Base-by-base conservation (phyloP, 306 rosid species). In the Cucurbita moschata region DNA sequence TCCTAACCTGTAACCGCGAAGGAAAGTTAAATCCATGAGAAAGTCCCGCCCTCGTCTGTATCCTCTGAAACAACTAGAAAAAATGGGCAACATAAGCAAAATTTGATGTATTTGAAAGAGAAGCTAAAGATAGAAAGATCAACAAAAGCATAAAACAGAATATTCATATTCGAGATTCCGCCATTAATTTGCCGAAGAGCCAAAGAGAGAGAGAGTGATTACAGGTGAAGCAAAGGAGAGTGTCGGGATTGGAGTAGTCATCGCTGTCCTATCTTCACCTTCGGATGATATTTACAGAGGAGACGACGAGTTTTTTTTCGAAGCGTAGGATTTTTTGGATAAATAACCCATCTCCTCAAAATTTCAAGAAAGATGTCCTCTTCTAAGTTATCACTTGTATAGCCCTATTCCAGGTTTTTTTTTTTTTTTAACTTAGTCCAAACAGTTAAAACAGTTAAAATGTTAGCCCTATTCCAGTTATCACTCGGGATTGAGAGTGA, bases 1-100 rank as follows among this genome's bases (percentile, higher is more conserved):
- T 72, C 56, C 16, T 71, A 37, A 89, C 96, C 88, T 84, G 84
- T 3, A 91, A 74, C 75, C 76, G 77, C 40, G 77, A 78, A 14
- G 77, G 77, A 75, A 80, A 52, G 77, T 76, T 82, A 15, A 62
- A 83, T 76, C 69, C 67, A 86, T 78, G 23, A n/a, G 86, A 79
- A 79, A 77, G 82, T 68, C 83, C 66, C 19, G 74, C 80, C 60
- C 81, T 59, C 59, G 47, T 76, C 71, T 81, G 87, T 59, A 85
- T 74, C 80, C 79, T 88, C 98, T 87, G 86, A 84, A 76, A 51
- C 1, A 23, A 67, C n/a, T 19, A 37, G 14, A 66, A 66, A 14
- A 40, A 46, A 42, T 10, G 7, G 4, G 8, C 1, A 65, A 65
- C 8, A 43, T 10, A 0, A 65, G 54, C 47, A 61, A 14, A 14